These are phyloP conservation scores for Lipomyces starkeyi DNA, from an alignment of 805 yeast genomes.

Conservation along the genomic window DNA sequence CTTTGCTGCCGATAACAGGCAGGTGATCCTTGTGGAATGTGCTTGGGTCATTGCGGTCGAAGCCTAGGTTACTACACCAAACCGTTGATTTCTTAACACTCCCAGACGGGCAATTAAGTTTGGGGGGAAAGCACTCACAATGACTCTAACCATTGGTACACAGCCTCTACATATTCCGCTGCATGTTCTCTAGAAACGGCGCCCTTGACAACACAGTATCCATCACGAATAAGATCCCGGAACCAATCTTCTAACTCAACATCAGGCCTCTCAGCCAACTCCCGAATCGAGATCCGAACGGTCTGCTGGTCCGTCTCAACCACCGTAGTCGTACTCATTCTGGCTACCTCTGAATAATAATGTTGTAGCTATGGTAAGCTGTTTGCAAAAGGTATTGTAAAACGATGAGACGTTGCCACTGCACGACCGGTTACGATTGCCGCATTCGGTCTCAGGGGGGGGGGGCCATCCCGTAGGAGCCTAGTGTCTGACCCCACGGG, in stretches of 20 bases:
- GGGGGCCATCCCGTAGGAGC: too few relatives aligned
- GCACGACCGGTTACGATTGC: too few relatives aligned
- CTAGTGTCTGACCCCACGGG: too few relatives aligned
- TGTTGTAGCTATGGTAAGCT: too few relatives aligned
- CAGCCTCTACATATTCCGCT: conserved; percentile 18
- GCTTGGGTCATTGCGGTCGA: conserved; percentile 23
- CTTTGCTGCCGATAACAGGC: conserved; percentile 15
- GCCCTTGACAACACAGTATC: conserved; percentile 30
- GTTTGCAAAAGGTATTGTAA: too few relatives aligned
- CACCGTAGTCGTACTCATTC: conserved; percentile 2
- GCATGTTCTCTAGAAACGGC: conserved; percentile 29
- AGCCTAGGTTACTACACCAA: conserved; percentile 20
- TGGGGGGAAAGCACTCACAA: conserved; percentile 10
- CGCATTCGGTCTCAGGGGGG: too few relatives aligned
- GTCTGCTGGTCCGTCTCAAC: conserved; percentile 4
- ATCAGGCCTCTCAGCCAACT: conserved; percentile 15
- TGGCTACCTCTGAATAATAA: neutral
- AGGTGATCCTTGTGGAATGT: conserved; percentile 20
- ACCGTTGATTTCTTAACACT: neutral
- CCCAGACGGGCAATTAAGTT: too few relatives aligned
- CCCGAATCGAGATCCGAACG: conserved; percentile 27
- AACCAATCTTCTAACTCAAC: conserved; percentile 28
- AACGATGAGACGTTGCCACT: too few relatives aligned
- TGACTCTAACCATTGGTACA: conserved; percentile 22
- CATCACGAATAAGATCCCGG: conserved; percentile 27